Evolutionary conservation across 2,329 filamentous ascomycete genomes (phyloP), one percentile per base, ranked within the genome.

Genomic region (Fonsecaea erecta): DNA sequence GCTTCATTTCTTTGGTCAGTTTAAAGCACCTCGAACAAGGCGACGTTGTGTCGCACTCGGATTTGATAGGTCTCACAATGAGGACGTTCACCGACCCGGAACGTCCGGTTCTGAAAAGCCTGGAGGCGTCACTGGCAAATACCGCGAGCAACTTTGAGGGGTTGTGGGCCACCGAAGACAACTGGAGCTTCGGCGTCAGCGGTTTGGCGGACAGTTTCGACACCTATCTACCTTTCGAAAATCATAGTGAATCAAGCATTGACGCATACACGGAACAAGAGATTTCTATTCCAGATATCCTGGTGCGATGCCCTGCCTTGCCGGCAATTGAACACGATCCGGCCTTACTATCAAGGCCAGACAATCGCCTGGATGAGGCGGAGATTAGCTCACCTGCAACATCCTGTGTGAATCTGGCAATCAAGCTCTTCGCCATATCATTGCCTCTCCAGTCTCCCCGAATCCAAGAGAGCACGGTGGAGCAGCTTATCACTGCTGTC

Each of bases 111-210:
- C 64, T 88, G 0, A 89, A 91, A 16, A 94, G 88, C 72, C 77
- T 98, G 54, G 96, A 94, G 73, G 90, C 92, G 14, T 92, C 93
- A 0, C 97, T 99, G 73, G 94, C 94, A 18, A 95, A 90, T 70
- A 91, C 93, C 16, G 91, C 93, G 0, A 92, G 91, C 5, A 90
- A 88, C 2, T 97, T 98, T 73, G 95, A 99, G 73, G 93, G 88
- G 0, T 87, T 99, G 43, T 99, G 95, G 95, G 94, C 98, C 68
- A 86, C 97, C 6, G 90, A 89, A 8, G 95, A 99, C 76, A 98
- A 98, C 74, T 93, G 89, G 72, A 94, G 93, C 0, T 98, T 97
- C 76, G 95, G 96, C 2, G 89, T 99, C 16, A 96, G 92, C 9
- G 92, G 93, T 1, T 81, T 98, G 24, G 88, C 96, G 1, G 84